Evolutionary conservation across 2,329 filamentous ascomycete species (phyloP).

Genomic region (Paracoccidioides lutzii): DNA sequence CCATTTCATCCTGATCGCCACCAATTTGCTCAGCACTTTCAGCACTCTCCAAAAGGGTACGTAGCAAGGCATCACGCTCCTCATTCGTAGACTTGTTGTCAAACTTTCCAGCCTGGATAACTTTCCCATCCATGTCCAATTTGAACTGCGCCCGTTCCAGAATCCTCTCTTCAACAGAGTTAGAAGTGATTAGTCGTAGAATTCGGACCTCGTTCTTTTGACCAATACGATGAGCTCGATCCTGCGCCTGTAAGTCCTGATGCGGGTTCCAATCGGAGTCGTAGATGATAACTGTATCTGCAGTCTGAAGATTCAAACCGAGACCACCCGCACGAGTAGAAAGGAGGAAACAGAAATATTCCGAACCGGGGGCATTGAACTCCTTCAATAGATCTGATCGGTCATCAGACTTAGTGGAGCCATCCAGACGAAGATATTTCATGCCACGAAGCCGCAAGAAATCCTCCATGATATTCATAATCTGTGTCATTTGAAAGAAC

Average conservation of each 20-base stretch:
- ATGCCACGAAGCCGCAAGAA: conserved; percentile 75
- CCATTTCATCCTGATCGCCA: conserved; percentile 84
- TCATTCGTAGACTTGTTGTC: conserved; percentile 99
- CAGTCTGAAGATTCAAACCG: conserved; percentile 91
- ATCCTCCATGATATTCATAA: conserved; percentile 99
- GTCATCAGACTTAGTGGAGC: conserved; percentile 95
- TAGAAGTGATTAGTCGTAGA: conserved; percentile 84
- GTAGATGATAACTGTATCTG: conserved; percentile 98
- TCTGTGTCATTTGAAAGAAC: conserved; percentile 99
- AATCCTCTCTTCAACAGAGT: conserved; percentile 98
- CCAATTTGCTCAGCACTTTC: conserved; percentile 56
- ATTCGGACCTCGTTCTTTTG: conserved; percentile 99
- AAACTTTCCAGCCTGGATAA: conserved; percentile 98
- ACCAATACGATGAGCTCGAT: conserved; percentile 99
- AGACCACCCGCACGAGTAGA: conserved; percentile 97
- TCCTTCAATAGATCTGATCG: conserved; percentile 76
- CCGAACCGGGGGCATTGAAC: conserved; percentile 82
- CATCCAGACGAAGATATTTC: conserved; percentile 82
- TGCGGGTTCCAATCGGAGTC: conserved; percentile 99
- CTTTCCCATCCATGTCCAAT: conserved; percentile 98
- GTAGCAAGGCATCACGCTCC: conserved; percentile 90
- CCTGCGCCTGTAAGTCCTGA: conserved; percentile 96
- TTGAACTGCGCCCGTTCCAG: conserved; percentile 94
- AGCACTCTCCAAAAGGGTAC: conserved; percentile 76
- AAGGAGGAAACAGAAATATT: conserved; percentile 96